A percentile compares a stretch with the other conserved stretches of the same genome.
Conservation (phyloP, 208 protist species). For the Paratrypanosoma confusum region DNA sequence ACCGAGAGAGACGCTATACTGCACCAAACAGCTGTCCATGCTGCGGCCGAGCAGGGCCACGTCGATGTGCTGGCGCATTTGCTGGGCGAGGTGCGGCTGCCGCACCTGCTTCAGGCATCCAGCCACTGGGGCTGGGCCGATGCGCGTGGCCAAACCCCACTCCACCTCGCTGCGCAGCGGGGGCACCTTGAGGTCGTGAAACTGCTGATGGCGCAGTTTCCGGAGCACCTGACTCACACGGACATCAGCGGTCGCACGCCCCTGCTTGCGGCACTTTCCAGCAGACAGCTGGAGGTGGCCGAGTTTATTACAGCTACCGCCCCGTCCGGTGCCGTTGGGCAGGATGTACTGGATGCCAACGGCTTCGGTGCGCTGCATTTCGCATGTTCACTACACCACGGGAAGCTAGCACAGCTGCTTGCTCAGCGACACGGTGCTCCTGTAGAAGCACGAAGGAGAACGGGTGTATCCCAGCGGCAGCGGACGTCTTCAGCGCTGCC, state of each 20-base stretch:
- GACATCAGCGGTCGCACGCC: constrained; percentile 64
- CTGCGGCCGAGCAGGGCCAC: constrained; percentile 25
- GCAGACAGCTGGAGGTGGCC: constrained; percentile 21
- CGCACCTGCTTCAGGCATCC: constrained; percentile 1
- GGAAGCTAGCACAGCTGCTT: no score
- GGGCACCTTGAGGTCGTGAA: constrained; percentile 30
- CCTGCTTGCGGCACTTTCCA: constrained; percentile 44
- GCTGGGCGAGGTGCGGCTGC: constrained; percentile 28
- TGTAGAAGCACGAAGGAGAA: no score
- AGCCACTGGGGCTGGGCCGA: constrained; percentile 25
- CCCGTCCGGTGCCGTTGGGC: constrained; percentile 21
- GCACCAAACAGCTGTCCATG: constrained; percentile 32
- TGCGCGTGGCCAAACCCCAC: constrained; percentile 38
- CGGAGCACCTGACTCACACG: constrained; percentile 15
- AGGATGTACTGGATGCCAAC: constrained; percentile 25
- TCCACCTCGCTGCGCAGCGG: constrained; percentile 51
- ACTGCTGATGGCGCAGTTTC: constrained; percentile 27
- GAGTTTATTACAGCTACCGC: constrained; percentile 38
- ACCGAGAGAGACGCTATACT: constrained; percentile 16
- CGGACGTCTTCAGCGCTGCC: no score
- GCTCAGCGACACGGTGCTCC: no score
- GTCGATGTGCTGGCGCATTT: constrained; percentile 43
- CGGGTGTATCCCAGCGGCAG: no score
- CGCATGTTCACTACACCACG: no score
- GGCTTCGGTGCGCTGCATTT: constrained; percentile 53